These are phyloP conservation scores for Fusarium nanum DNA, from an alignment of 2,329 filamentous ascomycete genomes.

Conservation along the genomic window DNA sequence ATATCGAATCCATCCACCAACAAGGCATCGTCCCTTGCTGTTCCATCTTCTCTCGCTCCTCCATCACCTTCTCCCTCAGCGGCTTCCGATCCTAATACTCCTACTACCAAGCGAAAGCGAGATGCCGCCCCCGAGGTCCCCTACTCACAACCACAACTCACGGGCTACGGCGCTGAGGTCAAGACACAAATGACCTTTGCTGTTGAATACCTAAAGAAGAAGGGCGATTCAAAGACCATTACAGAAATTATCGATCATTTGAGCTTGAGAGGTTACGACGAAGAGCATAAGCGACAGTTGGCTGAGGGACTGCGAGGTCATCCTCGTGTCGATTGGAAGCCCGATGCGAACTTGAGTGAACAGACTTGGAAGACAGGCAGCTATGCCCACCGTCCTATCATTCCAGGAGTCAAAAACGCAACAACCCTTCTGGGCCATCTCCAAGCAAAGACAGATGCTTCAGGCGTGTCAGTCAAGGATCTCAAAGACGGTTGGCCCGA, in stretches of 20 bases:
- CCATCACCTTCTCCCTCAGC: slow-evolving; percentile 72
- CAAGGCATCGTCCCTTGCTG: slow-evolving; percentile 50
- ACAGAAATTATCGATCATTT: slow-evolving; percentile 84
- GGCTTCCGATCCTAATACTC: slow-evolving; percentile 69
- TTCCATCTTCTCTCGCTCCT: slow-evolving; percentile 59
- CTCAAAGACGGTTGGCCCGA: slow-evolving; percentile 96
- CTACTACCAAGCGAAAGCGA: slow-evolving; percentile 71
- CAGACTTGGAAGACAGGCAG: slow-evolving; percentile 75
- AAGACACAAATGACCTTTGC: slow-evolving; percentile 91
- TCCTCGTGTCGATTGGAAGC: slow-evolving; percentile 67
- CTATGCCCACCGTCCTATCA: slow-evolving; percentile 87
- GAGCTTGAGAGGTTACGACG: slow-evolving; percentile 72
- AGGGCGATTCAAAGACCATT: slow-evolving; percentile 75
- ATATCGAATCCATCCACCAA: slow-evolving; percentile 61
- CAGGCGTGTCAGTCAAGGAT: slow-evolving; percentile 86
- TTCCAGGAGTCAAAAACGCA: slow-evolving; percentile 80
- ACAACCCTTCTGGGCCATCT: slow-evolving; percentile 83
- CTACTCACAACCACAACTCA: slow-evolving; percentile 82
- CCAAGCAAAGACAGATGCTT: slow-evolving; percentile 82
- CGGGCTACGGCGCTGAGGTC: slow-evolving; percentile 80
- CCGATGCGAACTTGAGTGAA: slow-evolving; percentile 69
- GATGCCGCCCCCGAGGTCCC: slow-evolving; percentile 64
- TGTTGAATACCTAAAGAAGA: slow-evolving; percentile 82
- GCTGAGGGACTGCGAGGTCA: slow-evolving; percentile 75
- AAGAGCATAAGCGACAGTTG: slow-evolving; percentile 72